phyloP scores from a whole-genome alignment of 2,329 filamentous ascomycete genomes.

The Colletotrichum ledebouriae region DNA sequence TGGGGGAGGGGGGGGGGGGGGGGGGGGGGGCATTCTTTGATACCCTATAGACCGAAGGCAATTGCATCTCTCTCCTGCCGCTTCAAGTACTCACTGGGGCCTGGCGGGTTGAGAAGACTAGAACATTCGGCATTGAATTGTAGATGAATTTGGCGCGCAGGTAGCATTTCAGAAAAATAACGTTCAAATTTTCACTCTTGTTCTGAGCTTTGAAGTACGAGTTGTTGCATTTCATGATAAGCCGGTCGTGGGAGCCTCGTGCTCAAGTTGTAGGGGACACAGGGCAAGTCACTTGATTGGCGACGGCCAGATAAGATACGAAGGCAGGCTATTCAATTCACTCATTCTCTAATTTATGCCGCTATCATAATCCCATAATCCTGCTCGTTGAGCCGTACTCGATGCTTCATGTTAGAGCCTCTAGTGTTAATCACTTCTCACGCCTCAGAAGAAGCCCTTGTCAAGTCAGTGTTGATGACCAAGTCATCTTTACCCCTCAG shows the following conservation, averaged over 20 bases:
- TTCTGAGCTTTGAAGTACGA: too few species aligned
- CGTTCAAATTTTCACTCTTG: background rate
- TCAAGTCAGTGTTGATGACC: conserved; percentile 64
- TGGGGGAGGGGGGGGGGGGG: too few species aligned
- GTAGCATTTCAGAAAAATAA: conserved; percentile 24
- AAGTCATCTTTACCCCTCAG: conserved; percentile 63
- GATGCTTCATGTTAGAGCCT: background rate
- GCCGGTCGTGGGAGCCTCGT: too few species aligned
- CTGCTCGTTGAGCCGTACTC: conserved; percentile 17
- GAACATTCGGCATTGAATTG: conserved; percentile 33
- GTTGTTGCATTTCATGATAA: too few species aligned
- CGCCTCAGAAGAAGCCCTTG: conserved; percentile 18
- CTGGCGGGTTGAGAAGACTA: conserved; percentile 23
- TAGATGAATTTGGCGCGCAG: conserved; percentile 37
- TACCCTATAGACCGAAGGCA: conserved; percentile 43
- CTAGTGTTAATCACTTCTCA: background rate
- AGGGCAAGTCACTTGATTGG: too few species aligned
- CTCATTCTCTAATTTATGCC: conserved; percentile 33
- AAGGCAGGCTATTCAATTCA: conserved; percentile 10
- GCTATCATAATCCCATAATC: conserved; percentile 26
- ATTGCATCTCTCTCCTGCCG: conserved; percentile 27
- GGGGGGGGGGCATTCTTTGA: conserved; percentile 39
- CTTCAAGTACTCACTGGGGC: background rate
- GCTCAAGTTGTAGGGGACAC: too few species aligned
- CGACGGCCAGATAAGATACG: background rate